Evolutionary conservation across 176 grass and related monocot species (phyloP).

Genomic region (sorghum (Sorghum bicolor)): Sorghum_bicolor_NCBIv3 NC_012875.2:46227001-46227500

Average conservation of each 20-base stretch:
- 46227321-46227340: neutral
- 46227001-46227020: slow-evolving; percentile 35
- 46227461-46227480: neutral
- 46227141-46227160: too few species aligned
- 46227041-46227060: slow-evolving; percentile 42
- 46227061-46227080: slow-evolving; percentile 39
- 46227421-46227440: neutral
- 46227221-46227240: neutral
- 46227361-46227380: neutral
- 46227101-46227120: slow-evolving; percentile 34
- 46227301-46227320: neutral
- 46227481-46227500: slow-evolving; percentile 2
- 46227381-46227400: neutral
- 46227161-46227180: neutral
- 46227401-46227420: neutral
- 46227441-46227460: neutral
- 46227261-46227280: neutral
- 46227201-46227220: too few species aligned
- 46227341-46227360: neutral
- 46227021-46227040: slow-evolving; percentile 42
- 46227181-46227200: neutral
- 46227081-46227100: slow-evolving; percentile 56
- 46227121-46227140: neutral
- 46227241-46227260: neutral
- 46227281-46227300: neutral